Evolutionary conservation across 768 basidiomycete species (phyloP), one percentile per base, ranked within the genome.

Genomic region (Gymnopilus dilepis): DNA sequence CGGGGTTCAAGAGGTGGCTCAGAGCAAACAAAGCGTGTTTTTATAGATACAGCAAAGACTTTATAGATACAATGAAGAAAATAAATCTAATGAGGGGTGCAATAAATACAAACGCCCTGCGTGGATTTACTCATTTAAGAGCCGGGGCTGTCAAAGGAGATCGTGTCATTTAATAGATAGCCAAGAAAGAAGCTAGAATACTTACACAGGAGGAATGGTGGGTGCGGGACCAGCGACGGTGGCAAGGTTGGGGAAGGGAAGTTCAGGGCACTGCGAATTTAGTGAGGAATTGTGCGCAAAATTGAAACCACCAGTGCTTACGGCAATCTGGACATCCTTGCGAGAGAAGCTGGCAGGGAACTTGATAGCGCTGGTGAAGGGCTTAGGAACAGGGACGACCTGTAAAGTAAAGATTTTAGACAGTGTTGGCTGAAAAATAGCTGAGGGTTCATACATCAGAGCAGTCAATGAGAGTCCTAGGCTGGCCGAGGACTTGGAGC

Each of bases 381-480:
- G 24, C 15, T 56, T 22, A 48, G 69, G 65, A n/a, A 63, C 60
- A 42, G 67, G 67, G 6, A 69, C 61, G 43, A 69, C 56, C 48
- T 62, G 22, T 22, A 26, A 17, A 43, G 41, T 0, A 41, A 41
- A 21, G 1, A 7, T 19, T 15, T 54, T n/a, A 26, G 31, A n/a
- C 26, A 15, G 1, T 5, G n/a, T 12, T 13, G 7, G 40, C 26
- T 26, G 13, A 9, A 12, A 31, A 40, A 1, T 6, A n/a, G 6
- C 24, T 15, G n/a, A 55, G 26, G 15, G 4, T 2, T n/a, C 59
- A 0, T 19, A 60, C 74, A 52, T 78, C 76, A 5, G 76, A 77
- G 69, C 77, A 79, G 67, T 78, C 77, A 53, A 76, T 67, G 45
- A 78, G 65, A 21, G 43, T 56, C 60, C 73, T 65, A 28, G 47